Percentiles rank a stretch among this genome's conserved stretches.
These are phyloP conservation scores for Coniochaeta hoffmannii DNA, from an alignment of 2,329 filamentous ascomycete species.

Conservation along the genomic window DNA sequence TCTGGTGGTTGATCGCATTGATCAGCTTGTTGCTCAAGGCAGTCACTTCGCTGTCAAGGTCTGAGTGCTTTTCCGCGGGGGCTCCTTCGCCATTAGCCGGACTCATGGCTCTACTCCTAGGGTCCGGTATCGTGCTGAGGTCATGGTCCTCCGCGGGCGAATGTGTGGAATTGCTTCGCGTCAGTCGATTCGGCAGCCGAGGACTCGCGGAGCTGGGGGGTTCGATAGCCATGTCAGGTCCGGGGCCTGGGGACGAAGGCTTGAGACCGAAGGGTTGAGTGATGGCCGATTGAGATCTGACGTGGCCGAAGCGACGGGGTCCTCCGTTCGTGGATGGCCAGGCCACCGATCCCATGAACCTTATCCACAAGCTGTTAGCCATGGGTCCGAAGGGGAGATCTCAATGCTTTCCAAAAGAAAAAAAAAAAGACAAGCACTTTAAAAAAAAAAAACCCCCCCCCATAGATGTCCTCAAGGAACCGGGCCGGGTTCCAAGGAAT, in stretches of 20 bases:
- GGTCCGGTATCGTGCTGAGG: slow-evolving; percentile 63
- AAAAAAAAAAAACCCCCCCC: neutral
- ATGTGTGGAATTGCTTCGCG: slow-evolving; percentile 9
- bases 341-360: slow-evolving; percentile 17
- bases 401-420: neutral
- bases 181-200: slow-evolving; percentile 9
- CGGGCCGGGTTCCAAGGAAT: too few species aligned
- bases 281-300: slow-evolving; percentile 46
- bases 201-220: slow-evolving; percentile 8
- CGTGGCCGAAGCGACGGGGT: slow-evolving; percentile 28
- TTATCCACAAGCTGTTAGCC: slow-evolving; percentile 16
- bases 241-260: slow-evolving; percentile 17
- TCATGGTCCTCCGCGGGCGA: slow-evolving; percentile 47
- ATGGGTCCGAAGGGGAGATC: neutral
- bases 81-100: slow-evolving; percentile 29
- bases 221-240: slow-evolving; percentile 13
- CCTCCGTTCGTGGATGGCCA: slow-evolving; percentile 16
- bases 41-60: slow-evolving; percentile 68
- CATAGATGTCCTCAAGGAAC: too few species aligned
- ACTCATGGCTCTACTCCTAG: slow-evolving; percentile 45
- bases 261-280: slow-evolving; percentile 35
- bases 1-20: slow-evolving; percentile 95
- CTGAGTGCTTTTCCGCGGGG: slow-evolving; percentile 39
- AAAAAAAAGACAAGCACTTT: too few species aligned
- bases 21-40: slow-evolving; percentile 92